Conservation (phyloP, 1,284 basidiomycete genomes). For the Apiotrichum domesticum region DNA sequence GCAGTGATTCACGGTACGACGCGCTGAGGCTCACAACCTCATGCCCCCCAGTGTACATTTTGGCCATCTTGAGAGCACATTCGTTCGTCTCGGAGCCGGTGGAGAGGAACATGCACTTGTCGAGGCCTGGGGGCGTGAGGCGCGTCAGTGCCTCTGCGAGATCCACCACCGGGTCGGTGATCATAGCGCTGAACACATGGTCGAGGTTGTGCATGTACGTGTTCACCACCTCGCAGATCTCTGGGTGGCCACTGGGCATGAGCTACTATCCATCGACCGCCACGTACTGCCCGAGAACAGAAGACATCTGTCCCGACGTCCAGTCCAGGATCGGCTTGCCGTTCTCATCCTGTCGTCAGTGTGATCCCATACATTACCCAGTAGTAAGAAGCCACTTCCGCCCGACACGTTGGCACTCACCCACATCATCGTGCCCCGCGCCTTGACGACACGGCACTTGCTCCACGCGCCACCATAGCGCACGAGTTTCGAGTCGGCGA, state of each 20-base stretch:
- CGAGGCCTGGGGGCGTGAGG: conserved; percentile 23
- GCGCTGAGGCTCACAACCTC: conserved; percentile 33
- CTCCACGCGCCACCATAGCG: conserved; percentile 20
- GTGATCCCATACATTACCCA: not conserved
- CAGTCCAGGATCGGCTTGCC: conserved; percentile 35
- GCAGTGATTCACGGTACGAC: conserved; percentile 21
- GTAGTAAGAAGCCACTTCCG: not conserved
- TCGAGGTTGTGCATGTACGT: conserved; percentile 28
- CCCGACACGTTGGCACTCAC: not conserved
- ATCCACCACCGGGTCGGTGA: conserved; percentile 31
- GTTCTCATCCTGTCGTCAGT: conserved; percentile 21
- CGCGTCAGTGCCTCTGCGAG: conserved; percentile 22
- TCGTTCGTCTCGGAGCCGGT: conserved; percentile 36
- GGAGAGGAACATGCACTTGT: conserved; percentile 31
- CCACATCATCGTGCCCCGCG: conserved; percentile 16
- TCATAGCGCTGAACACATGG: conserved; percentile 34
- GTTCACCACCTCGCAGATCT: conserved; percentile 26
- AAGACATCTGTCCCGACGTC: conserved; percentile 35
- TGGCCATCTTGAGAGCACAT: conserved; percentile 37
- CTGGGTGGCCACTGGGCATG: conserved; percentile 24
- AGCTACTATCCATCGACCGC: not conserved
- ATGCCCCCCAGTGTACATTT: conserved; percentile 35
- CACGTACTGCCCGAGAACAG: conserved; percentile 27
- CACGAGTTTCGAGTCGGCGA: conserved; percentile 20
- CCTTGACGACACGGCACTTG: conserved; percentile 17